Conservation (phyloP, 805 yeast genomes). For the Saccharomycopsis oosterbeekiorum region DNA sequence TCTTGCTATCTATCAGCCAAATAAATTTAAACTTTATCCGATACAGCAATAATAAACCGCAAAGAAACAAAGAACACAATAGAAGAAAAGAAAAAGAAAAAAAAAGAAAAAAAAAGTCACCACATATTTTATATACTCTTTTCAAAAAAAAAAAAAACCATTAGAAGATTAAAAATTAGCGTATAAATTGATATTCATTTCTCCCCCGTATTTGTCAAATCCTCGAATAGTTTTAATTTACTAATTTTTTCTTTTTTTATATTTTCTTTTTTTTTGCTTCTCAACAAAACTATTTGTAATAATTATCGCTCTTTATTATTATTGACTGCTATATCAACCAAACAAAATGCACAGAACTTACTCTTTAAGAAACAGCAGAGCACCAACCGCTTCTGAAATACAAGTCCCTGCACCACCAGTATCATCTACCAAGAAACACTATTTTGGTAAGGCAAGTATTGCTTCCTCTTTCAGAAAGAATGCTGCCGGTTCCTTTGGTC, state of each 20-base stretch:
- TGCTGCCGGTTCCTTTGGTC: slow-evolving; percentile 73
- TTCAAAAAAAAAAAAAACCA: neutral
- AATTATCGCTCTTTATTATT: neutral
- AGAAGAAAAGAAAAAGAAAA: neutral
- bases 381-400: slow-evolving; percentile 95
- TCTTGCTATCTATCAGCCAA: neutral
- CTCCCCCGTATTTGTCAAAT: neutral
- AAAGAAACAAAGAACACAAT: neutral
- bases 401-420: slow-evolving; percentile 95
- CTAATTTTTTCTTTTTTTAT: neutral
- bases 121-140: neutral
- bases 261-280: neutral
- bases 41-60: neutral
- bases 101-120: neutral
- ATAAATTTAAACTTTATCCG: neutral
- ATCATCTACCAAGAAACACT: slow-evolving; percentile 73
- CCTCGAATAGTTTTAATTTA: neutral
- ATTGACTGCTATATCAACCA: neutral
- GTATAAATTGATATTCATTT: neutral
- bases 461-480: slow-evolving; percentile 54
- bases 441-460: slow-evolving; percentile 73
- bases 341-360: slow-evolving; percentile 90
- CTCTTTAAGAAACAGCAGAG: slow-evolving; percentile 88
- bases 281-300: neutral
- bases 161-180: neutral